Percentiles rank a stretch among this genome's conserved stretches.
These are phyloP conservation scores for Tagetes patula DNA, from an alignment of 129 eudicot genomes.

Conservation along the genomic window DNA sequence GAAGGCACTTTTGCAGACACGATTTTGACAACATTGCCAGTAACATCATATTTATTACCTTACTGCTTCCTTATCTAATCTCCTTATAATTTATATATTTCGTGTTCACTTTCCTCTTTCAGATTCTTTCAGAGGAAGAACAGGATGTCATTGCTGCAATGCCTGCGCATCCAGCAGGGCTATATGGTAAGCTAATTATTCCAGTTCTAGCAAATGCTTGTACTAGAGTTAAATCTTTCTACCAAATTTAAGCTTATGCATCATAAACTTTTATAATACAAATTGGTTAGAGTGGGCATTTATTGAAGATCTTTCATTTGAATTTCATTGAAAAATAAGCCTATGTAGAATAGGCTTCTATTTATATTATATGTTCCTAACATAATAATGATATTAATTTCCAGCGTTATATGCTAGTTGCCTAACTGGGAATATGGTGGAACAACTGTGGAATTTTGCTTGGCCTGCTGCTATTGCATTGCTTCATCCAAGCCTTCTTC, in stretches of 20 bases:
- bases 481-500: conserved; percentile 97
- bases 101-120: conserved; percentile 22
- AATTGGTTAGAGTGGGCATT: neutral
- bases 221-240: neutral
- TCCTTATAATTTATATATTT: conserved; percentile 15
- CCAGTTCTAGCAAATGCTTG: neutral
- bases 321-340: neutral
- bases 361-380: conserved; percentile 33
- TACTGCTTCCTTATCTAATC: neutral
- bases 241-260: neutral
- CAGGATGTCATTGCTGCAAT: conserved; percentile 82
- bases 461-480: conserved; percentile 96
- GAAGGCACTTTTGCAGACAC: conserved; percentile 68
- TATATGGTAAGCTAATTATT: conserved; percentile 50
- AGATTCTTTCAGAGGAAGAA: conserved; percentile 91
- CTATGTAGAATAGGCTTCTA: neutral
- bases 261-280: neutral
- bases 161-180: conserved; percentile 99
- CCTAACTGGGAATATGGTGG: conserved; percentile 88
- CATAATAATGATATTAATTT: conserved; percentile 23
- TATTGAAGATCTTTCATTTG: conserved; percentile 1
- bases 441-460: conserved; percentile 95
- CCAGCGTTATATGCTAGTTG: conserved; percentile 93
- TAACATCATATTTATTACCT: conserved; percentile 35
- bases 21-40: conserved; percentile 87